Evolutionary conservation across 192 early-diverging fungal species (phyloP).

Genomic region (Coemansia sp.): DNA sequence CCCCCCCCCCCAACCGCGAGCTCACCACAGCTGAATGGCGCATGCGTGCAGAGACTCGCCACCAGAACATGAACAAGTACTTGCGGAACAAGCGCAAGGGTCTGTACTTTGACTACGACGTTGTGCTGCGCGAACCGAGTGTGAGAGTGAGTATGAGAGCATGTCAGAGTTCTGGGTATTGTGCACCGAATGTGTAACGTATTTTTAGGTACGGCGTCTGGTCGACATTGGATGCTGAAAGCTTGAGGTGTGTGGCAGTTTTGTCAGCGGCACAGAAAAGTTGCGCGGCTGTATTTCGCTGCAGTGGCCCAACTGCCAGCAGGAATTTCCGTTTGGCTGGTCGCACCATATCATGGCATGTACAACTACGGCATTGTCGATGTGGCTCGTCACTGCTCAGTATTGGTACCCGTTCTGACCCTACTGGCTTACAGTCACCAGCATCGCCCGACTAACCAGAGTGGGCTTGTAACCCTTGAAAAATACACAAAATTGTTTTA

Average conservation of each 20-base stretch:
- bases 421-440: too few species aligned
- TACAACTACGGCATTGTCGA: constrained; percentile 74
- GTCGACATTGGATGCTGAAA: constrained; percentile 63
- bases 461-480: too few species aligned
- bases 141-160: constrained; percentile 87
- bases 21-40: constrained; percentile 61
- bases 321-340: constrained; percentile 95
- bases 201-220: constrained; percentile 73
- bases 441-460: too few species aligned
- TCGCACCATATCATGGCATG: constrained; percentile 97
- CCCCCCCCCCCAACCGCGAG: constrained; percentile 9
- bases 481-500: too few species aligned
- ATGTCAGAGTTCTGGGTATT: constrained; percentile 88
- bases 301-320: constrained; percentile 89
- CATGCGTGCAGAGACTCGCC: constrained; percentile 59
- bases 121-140: constrained; percentile 58
- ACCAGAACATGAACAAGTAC: constrained; percentile 70
- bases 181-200: constrained; percentile 82
- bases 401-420: too few species aligned
- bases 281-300: constrained; percentile 80
- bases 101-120: constrained; percentile 92
- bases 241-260: constrained; percentile 88
- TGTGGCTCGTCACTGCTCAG: constrained; percentile 59
- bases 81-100: constrained; percentile 78
- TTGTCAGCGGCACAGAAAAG: constrained; percentile 89